phyloP scores from a whole-genome alignment of 495 filamentous ascomycete genomes.

The Emericellopsis terricola region DNA sequence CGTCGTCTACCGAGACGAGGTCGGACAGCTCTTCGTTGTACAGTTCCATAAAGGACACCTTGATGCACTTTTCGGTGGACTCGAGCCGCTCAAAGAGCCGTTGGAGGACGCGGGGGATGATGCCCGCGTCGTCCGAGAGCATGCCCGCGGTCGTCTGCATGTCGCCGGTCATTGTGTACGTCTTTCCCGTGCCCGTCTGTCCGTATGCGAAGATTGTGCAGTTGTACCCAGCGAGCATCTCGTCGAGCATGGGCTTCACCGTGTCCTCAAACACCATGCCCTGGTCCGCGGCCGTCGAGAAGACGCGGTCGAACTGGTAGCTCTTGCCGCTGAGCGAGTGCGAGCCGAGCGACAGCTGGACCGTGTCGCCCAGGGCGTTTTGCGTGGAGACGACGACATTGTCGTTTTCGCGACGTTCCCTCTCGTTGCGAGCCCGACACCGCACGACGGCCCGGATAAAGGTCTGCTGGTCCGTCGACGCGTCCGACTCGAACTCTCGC shows the following conservation, averaged over 20 bases:
- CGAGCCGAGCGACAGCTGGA: constrained; percentile 84
- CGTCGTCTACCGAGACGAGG: constrained; percentile 64
- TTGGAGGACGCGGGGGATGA: constrained; percentile 79
- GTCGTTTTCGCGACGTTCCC: constrained; percentile 84
- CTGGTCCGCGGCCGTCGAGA: constrained; percentile 90
- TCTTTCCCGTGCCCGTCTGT: constrained; percentile 95
- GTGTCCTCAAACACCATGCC: constrained; percentile 85
- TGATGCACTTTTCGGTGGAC: constrained; percentile 74
- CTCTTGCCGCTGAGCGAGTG: constrained; percentile 87
- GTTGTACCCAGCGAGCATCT: constrained; percentile 96
- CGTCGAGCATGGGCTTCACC: constrained; percentile 75
- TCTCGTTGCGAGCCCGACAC: constrained; percentile 80
- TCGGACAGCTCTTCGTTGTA: constrained; percentile 97
- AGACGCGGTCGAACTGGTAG: constrained; percentile 93
- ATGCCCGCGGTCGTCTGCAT: constrained; percentile 76
- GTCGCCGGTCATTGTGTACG: constrained; percentile 98
- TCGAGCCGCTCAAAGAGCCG: constrained; percentile 71
- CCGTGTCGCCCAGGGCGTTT: constrained; percentile 61
- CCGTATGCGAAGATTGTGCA: constrained; percentile 98
- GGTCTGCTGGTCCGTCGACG: constrained; percentile 45
- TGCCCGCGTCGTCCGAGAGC: constrained; percentile 78
- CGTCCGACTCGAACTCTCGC: constrained; percentile 56
- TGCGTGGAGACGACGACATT: constrained; percentile 79
- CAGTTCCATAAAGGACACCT: constrained; percentile 95
- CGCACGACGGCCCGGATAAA: constrained; percentile 96